Base-by-base conservation (phyloP, 2,329 filamentous ascomycete species). In the Botrytis aclada region DNA sequence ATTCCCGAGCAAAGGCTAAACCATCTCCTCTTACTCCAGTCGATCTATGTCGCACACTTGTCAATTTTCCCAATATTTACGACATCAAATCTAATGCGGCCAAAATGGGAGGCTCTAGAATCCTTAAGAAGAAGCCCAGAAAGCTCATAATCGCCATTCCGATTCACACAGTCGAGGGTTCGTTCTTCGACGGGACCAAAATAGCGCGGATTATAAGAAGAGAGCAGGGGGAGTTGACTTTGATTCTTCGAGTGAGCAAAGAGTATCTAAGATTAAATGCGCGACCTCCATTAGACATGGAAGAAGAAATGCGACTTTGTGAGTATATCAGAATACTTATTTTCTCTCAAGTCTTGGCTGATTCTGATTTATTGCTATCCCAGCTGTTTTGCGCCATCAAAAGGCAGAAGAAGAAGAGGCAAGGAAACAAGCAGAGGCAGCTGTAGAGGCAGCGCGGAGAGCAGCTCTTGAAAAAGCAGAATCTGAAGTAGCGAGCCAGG, bases 291-390 rank as follows among this genome's bases (percentile, higher is more conserved):
- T 0, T 69, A 20, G 22, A 69, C 25, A 69, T 69, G 65, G 51
- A 56, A 25, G 51, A 69, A 12, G 65, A 69, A 41, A 22, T 69
- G 47, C 47, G 51, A 56, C 34, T 41, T 69, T 69, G 65, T 69
- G 34, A 69, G 65, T 69, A 56, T 6, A 69, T 56, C 10, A 12
- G 1, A 1, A 39, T 32, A 14, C 18, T n/a, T 14, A 3, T n/a
- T 54, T 9, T 4, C 9, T 29, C 4, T 10, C 3, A 2, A 14
- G 41, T 12, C n/a, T 32, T n/a, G 16, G 25, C 9, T 5, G n/a
- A 43, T 32, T 20, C 47, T 41, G 9, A 43, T 6, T 32, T 10
- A 1, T 2, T 20, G 56, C 10, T 1, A 29, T 29, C 16, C 56
- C 10, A 69, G 65, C 65, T 69, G 25, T 69, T 6, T 56, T 69